A percentile compares a stretch with the other conserved stretches of the same genome.
phyloP scores from a whole-genome alignment of 495 filamentous ascomycete species.

The Neurospora intermedia region DNA sequence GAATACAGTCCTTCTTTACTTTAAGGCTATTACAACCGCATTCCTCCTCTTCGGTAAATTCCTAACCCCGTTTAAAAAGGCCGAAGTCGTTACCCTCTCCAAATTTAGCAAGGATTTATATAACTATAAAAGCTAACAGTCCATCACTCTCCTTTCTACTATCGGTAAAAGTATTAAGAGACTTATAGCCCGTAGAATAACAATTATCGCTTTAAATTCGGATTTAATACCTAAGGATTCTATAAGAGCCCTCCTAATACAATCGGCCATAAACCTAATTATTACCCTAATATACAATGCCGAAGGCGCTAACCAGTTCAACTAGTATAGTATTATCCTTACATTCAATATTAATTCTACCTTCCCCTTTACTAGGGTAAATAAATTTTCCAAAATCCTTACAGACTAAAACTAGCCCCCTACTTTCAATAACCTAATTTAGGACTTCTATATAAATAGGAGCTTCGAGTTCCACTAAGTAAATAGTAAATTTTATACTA shows the following conservation, averaged over 20 bases:
- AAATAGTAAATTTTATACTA: background rate
- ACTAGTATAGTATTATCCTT: background rate
- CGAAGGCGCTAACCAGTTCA: background rate
- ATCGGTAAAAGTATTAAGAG: background rate
- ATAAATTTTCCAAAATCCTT: background rate
- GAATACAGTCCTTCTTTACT: rapidly evolving
- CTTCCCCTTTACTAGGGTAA: background rate
- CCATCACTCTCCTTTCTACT: background rate
- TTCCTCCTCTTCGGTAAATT: background rate
- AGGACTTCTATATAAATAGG: too few species aligned
- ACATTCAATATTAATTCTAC: background rate
- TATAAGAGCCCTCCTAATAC: too few species aligned
- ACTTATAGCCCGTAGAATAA: background rate
- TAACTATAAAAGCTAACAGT: background rate
- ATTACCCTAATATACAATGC: background rate
- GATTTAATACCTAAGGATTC: background rate
- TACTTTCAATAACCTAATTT: rapidly evolving
- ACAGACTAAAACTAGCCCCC: background rate
- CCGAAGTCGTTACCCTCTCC: background rate
- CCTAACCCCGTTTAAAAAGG: background rate
- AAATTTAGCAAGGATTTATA: background rate
- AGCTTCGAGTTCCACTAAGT: background rate
- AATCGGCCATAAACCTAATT: background rate
- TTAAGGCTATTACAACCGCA: background rate
- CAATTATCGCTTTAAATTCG: rapidly evolving